Conservation (phyloP, 495 filamentous ascomycete genomes). For the Aspergillus ostianus region DNA sequence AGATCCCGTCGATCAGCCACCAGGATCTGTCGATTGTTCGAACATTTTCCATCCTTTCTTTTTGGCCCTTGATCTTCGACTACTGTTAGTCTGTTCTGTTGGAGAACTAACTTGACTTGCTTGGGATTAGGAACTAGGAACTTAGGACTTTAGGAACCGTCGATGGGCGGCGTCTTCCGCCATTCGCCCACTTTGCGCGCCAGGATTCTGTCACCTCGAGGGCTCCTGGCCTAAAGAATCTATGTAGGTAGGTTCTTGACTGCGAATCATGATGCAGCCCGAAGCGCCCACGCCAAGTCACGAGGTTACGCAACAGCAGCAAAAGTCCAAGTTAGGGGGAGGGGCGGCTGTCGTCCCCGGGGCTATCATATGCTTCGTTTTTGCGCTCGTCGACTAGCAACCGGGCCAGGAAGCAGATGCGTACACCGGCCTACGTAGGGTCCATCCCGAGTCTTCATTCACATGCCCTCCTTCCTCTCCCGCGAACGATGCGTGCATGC, state of each 20-base stretch:
- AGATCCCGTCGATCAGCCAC: constrained; percentile 46
- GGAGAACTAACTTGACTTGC: background rate
- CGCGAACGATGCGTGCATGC: background rate
- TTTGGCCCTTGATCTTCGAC: background rate
- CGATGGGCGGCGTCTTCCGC: constrained; percentile 5
- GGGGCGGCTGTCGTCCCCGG: constrained; percentile 6
- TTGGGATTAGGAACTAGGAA: too few relatives aligned
- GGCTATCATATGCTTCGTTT: constrained; percentile 21
- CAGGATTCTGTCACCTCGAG: constrained; percentile 10
- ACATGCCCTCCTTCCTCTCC: background rate
- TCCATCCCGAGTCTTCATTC: background rate
- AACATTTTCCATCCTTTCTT: constrained; percentile 19
- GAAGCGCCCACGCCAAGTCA: constrained; percentile 20
- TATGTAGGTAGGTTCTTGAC: too few relatives aligned
- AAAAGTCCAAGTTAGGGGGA: constrained; percentile 22
- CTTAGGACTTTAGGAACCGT: constrained; percentile 1
- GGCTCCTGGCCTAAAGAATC: too few relatives aligned
- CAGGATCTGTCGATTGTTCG: constrained; percentile 30
- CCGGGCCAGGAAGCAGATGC: too few relatives aligned
- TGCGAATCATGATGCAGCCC: constrained; percentile 21
- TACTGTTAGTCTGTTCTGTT: background rate
- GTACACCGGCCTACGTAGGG: background rate
- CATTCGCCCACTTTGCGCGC: constrained; percentile 1
- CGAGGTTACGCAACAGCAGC: constrained; percentile 27
- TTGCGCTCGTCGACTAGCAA: background rate